Evolutionary conservation across 1,284 basidiomycete species (phyloP).

Genomic region (Boletus sp.): DNA sequence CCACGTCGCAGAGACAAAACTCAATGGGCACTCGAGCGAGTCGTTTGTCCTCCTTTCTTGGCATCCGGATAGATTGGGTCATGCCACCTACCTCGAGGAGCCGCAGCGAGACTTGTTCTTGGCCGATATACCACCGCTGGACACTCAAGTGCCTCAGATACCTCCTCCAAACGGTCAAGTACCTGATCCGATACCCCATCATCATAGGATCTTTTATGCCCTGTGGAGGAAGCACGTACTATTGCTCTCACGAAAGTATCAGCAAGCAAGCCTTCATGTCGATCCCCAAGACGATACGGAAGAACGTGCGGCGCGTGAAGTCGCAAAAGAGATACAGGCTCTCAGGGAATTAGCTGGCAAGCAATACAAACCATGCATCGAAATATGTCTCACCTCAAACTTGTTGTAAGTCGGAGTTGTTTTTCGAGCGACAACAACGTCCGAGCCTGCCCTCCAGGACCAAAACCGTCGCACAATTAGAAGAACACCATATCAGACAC

Average conservation of each 20-base stretch:
- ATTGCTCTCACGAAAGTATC: conserved; percentile 26
- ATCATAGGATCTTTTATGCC: conserved; percentile 31
- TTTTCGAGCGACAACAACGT: neutral
- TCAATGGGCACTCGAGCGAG: conserved; percentile 55
- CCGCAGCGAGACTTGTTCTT: conserved; percentile 61
- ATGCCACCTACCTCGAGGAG: conserved; percentile 79
- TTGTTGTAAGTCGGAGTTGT: conserved; percentile 54
- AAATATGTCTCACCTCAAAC: conserved; percentile 85
- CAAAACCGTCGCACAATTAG: conserved; percentile 67
- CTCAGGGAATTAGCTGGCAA: conserved; percentile 20
- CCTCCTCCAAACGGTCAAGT: conserved; percentile 22
- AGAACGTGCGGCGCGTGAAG: conserved; percentile 30
- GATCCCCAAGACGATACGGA: conserved; percentile 19
- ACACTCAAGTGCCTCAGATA: conserved; percentile 24
- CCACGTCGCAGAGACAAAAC: conserved; percentile 74
- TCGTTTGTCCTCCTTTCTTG: conserved; percentile 67
- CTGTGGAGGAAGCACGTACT: conserved; percentile 33
- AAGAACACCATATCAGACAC: conserved; percentile 72
- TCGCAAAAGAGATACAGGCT: conserved; percentile 31
- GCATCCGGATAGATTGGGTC: conserved; percentile 72
- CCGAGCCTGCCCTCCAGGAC: conserved; percentile 46
- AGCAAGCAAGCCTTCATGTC: conserved; percentile 18
- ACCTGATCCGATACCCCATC: conserved; percentile 27
- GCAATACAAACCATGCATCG: conserved; percentile 63
- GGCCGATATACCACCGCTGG: conserved; percentile 29